Conservation (phyloP, 2,329 filamentous ascomycete species). For the Ilyonectria sp. region DNA sequence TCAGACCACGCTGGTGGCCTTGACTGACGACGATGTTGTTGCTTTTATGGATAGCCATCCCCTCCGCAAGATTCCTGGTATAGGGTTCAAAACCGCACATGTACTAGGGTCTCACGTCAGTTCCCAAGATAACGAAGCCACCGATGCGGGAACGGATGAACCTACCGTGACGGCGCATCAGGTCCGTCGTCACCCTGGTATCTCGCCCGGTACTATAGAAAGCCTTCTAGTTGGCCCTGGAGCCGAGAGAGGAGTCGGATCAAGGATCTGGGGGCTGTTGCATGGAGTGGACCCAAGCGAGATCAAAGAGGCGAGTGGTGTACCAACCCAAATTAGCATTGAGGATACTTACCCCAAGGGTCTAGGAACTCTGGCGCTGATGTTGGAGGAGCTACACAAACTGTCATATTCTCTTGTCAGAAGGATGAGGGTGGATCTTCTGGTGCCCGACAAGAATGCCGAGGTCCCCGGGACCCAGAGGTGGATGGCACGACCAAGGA, state of each 20-base stretch:
- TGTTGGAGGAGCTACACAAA: constrained; percentile 77
- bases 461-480: constrained; percentile 52
- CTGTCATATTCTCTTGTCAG: constrained; percentile 80
- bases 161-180: constrained; percentile 74
- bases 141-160: constrained; percentile 52
- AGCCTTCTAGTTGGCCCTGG: constrained; percentile 79
- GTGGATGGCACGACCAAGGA: constrained; percentile 88
- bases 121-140: constrained; percentile 50
- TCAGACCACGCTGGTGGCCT: constrained; percentile 86
- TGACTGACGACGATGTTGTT: constrained; percentile 69
- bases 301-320: constrained; percentile 78
- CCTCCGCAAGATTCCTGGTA: constrained; percentile 86
- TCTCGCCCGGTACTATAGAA: constrained; percentile 77
- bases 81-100: constrained; percentile 79
- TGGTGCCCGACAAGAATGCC: constrained; percentile 63
- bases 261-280: constrained; percentile 82
- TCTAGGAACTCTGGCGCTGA: constrained; percentile 74
- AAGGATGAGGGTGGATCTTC: constrained; percentile 84
- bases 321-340: constrained; percentile 92
- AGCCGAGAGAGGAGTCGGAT: constrained; percentile 78
- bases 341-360: constrained; percentile 87
- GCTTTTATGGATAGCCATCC: constrained; percentile 83
- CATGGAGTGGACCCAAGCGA: constrained; percentile 85
- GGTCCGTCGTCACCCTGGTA: constrained; percentile 73
- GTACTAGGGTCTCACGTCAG: constrained; percentile 69